phyloP scores from a whole-genome alignment of 2,329 filamentous ascomycete species.

The Calonectria honghensis region DNA sequence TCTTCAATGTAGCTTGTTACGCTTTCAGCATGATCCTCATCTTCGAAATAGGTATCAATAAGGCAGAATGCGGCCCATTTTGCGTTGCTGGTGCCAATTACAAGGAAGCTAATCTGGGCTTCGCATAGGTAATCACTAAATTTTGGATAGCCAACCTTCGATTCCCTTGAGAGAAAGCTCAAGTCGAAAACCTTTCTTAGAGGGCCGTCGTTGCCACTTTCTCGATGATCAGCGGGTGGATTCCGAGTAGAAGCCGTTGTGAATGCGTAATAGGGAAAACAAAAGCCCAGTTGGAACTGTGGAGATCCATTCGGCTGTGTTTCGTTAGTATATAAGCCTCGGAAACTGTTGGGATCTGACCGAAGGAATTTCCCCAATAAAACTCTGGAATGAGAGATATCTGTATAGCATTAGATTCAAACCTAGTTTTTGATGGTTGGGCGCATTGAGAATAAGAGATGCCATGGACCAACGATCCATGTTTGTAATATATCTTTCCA shows the following conservation, averaged over 20 bases:
- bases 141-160: accelerated
- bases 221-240: background rate
- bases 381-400: no score
- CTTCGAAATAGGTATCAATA: background rate
- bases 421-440: no score
- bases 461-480: no score
- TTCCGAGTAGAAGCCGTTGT: background rate
- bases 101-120: background rate
- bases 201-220: no score
- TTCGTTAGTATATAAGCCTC: background rate
- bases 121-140: background rate
- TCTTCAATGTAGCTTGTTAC: background rate
- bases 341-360: background rate
- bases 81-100: background rate
- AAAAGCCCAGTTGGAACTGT: background rate
- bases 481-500: no score
- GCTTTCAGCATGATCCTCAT: background rate
- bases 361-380: slow-evolving; percentile 12
- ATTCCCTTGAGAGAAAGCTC: background rate
- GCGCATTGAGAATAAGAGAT: no score
- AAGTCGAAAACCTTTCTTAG: background rate
- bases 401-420: no score
- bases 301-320: background rate
- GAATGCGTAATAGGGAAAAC: background rate
- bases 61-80: background rate